phyloP scores from a whole-genome alignment of 169 alveolate genomes.

The Plasmodium adleri region DNA sequence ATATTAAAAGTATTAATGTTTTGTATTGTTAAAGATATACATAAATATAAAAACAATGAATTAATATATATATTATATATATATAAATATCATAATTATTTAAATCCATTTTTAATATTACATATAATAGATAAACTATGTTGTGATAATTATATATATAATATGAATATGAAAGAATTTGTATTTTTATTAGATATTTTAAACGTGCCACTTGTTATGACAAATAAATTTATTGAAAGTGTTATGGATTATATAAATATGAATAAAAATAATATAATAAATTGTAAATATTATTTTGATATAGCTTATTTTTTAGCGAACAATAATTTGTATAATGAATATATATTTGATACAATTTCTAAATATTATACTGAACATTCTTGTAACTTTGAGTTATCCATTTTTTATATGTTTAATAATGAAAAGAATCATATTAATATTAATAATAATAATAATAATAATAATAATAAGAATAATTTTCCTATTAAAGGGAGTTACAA shows the following conservation, averaged over 20 bases:
- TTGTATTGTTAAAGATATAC: constrained; percentile 12
- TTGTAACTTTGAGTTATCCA: neutral
- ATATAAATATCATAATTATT: constrained; percentile 37
- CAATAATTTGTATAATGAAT: constrained; percentile 47
- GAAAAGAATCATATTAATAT: neutral
- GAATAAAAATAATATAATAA: constrained; percentile 7
- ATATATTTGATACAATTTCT: constrained; percentile 15
- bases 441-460: neutral
- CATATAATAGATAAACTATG: constrained; percentile 22
- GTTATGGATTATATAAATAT: constrained; percentile 14
- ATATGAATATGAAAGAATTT: constrained; percentile 51
- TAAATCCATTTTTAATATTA: constrained; percentile 59
- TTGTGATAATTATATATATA: neutral
- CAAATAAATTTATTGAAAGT: constrained; percentile 17
- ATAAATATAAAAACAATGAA: constrained; percentile 42
- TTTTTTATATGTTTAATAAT: neutral
- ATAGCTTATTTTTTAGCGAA: constrained; percentile 61
- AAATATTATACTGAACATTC: constrained; percentile 14
- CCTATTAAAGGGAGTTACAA: no score
- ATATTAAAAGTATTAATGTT: constrained; percentile 47
- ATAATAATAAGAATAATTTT: neutral
- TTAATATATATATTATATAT: constrained; percentile 53
- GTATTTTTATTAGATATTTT: constrained; percentile 41
- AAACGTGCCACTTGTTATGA: constrained; percentile 45
- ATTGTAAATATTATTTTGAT: constrained; percentile 22